These are phyloP conservation scores for Fusarium albidum DNA, from an alignment of 2,329 filamentous ascomycete species.

Conservation along the genomic window DNA sequence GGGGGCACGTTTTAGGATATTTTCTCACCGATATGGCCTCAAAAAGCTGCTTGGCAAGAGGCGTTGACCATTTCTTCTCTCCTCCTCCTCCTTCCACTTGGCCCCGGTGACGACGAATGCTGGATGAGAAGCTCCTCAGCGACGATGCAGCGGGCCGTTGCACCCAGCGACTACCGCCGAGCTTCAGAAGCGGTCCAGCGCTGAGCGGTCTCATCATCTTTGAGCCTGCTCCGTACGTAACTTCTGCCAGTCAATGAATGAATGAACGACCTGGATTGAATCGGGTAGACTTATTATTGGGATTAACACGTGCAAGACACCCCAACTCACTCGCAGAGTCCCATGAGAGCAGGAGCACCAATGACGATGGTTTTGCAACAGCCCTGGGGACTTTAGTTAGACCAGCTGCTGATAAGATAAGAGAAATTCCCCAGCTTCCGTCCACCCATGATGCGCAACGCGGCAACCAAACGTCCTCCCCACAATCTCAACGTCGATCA, in stretches of 20 bases:
- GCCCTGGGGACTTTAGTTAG: conserved; percentile 5
- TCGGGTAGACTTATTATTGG: background rate
- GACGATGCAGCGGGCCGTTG: conserved; percentile 16
- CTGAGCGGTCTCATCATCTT: conserved; percentile 32
- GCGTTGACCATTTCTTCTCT: conserved; percentile 85
- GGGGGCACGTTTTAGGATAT: too few species aligned
- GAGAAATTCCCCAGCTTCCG: conserved; percentile 13
- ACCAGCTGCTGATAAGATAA: conserved; percentile 38
- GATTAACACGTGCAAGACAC: conserved; percentile 2
- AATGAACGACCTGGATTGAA: background rate
- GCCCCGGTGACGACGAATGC: conserved; percentile 22
- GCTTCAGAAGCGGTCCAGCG: conserved; percentile 14
- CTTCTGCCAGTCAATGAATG: background rate
- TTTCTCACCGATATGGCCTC: conserved; percentile 79
- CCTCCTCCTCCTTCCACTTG: conserved; percentile 47
- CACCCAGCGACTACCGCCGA: conserved; percentile 21
- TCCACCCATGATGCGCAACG: background rate
- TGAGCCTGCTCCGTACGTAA: background rate
- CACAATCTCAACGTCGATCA: conserved; percentile 3
- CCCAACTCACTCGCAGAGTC: conserved; percentile 13
- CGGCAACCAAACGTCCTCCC: background rate
- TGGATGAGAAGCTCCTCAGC: conserved; percentile 41
- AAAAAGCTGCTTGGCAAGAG: conserved; percentile 84
- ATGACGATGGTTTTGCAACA: conserved; percentile 25
- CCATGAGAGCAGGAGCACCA: conserved; percentile 23